phyloP scores from a whole-genome alignment of 2,329 filamentous ascomycete species.

The Amylocarpus encephaloides region DNA sequence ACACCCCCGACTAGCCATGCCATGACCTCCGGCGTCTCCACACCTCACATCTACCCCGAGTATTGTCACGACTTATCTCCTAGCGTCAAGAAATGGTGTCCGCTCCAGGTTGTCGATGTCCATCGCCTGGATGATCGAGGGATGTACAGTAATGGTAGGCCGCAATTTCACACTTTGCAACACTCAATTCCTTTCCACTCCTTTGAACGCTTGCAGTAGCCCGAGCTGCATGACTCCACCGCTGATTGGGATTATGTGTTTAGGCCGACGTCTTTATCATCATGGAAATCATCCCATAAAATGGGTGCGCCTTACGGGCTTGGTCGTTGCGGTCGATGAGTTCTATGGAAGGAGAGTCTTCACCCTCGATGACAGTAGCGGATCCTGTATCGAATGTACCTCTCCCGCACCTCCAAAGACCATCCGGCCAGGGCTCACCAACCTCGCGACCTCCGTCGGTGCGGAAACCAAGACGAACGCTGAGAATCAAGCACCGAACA shows the following conservation, averaged over 20 bases:
- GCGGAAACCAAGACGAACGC: conserved; percentile 12
- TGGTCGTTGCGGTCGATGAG: conserved; percentile 59
- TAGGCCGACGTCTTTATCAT: conserved; percentile 57
- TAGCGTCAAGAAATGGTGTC: conserved; percentile 54
- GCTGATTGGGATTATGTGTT: conserved; percentile 2
- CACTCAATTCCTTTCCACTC: neutral
- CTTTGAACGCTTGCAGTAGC: neutral
- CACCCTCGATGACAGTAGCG: conserved; percentile 61
- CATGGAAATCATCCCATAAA: conserved; percentile 68
- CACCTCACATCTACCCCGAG: conserved; percentile 46
- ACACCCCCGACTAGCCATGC: conserved; percentile 32
- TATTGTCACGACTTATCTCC: conserved; percentile 59
- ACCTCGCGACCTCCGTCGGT: neutral
- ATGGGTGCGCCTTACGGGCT: conserved; percentile 65
- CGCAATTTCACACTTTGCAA: neutral
- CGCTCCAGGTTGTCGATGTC: conserved; percentile 47
- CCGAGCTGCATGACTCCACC: neutral
- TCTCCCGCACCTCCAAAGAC: conserved; percentile 14
- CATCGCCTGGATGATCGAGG: conserved; percentile 40
- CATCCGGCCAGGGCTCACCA: neutral
- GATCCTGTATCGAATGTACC: conserved; percentile 46
- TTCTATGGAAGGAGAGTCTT: conserved; percentile 42
- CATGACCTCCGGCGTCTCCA: conserved; percentile 39
- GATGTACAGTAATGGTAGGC: conserved; percentile 47
- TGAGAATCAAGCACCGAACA: conserved; percentile 44